phyloP scores from a whole-genome alignment of 2,329 filamentous ascomycete genomes.

The Paramyrothecium sp. region DNA sequence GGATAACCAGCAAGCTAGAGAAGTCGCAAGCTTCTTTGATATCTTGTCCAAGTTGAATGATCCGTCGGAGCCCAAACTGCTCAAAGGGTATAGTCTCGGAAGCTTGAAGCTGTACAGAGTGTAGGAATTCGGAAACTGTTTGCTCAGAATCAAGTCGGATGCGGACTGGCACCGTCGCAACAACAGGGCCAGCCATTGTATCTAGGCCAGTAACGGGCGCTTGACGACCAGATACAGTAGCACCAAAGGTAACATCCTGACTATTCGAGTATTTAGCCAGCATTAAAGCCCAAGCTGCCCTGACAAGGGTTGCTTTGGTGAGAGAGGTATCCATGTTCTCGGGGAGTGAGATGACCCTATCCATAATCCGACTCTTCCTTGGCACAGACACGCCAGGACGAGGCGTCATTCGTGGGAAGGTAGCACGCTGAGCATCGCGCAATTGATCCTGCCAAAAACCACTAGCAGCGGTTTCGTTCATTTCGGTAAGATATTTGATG shows the following conservation, averaged over 20 bases:
- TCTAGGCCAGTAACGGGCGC: not conserved
- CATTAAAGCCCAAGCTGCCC: not conserved
- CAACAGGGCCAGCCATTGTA: constrained; percentile 20
- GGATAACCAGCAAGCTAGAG: constrained; percentile 25
- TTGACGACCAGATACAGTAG: not conserved
- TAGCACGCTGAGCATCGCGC: constrained; percentile 12
- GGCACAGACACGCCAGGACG: not conserved
- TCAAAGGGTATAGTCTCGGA: constrained; percentile 14
- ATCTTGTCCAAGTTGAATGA: constrained; percentile 1
- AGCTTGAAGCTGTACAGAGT: constrained; percentile 7
- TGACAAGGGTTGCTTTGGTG: not conserved
- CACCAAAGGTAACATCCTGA: not conserved
- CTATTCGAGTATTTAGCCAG: not conserved
- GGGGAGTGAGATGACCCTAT: no score
- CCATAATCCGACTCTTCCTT: not conserved
- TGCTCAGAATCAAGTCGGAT: constrained; percentile 1
- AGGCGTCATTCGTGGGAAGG: not conserved
- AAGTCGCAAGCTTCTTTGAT: constrained; percentile 50
- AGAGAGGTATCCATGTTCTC: no score
- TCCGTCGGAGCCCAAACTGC: constrained; percentile 13
- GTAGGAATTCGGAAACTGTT: constrained; percentile 4
- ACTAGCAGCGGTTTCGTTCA: constrained; percentile 8
- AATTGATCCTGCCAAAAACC: constrained; percentile 39
- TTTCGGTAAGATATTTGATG: constrained; percentile 37
- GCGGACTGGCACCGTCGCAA: constrained; percentile 14